Percentiles rank a stretch among this genome's conserved stretches.
Evolutionary conservation across 495 filamentous ascomycete genomes (phyloP).

Genomic region (Lasiosphaeria hispida): DNA sequence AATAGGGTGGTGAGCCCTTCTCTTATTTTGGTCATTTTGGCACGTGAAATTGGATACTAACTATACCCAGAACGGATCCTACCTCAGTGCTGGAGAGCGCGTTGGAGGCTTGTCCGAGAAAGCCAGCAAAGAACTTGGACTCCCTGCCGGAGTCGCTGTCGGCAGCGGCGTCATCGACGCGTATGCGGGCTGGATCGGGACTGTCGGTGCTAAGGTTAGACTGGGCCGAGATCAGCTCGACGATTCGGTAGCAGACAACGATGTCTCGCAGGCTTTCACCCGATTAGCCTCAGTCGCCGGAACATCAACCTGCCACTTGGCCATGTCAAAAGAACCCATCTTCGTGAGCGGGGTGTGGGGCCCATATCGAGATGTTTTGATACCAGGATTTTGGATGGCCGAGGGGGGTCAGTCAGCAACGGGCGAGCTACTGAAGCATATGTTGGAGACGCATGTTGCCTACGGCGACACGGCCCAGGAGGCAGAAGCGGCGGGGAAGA

Average conservation of each 20-base stretch:
- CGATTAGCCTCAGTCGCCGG: conserved; percentile 94
- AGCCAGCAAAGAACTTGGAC: conserved; percentile 76
- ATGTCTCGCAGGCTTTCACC: conserved; percentile 85
- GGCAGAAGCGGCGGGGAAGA: conserved; percentile 72
- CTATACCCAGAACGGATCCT: conserved; percentile 72
- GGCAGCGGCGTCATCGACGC: conserved; percentile 97
- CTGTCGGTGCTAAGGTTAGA: conserved; percentile 91
- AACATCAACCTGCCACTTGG: conserved; percentile 94
- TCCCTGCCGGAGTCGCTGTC: conserved; percentile 85
- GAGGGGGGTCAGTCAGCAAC: conserved; percentile 96
- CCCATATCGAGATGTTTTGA: conserved; percentile 88
- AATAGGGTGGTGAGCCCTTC: conserved; percentile 80
- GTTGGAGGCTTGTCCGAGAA: conserved; percentile 81
- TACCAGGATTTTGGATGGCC: conserved; percentile 90
- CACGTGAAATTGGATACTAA: conserved; percentile 19
- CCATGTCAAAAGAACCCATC: conserved; percentile 86
- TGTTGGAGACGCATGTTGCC: conserved; percentile 89
- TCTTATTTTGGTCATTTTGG: neutral
- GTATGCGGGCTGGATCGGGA: conserved; percentile 97
- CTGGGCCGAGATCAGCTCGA: conserved; percentile 61
- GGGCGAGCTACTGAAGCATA: conserved; percentile 88
- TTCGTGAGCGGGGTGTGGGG: conserved; percentile 97
- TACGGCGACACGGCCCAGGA: conserved; percentile 69
- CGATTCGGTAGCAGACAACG: conserved; percentile 62
- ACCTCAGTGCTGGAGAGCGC: conserved; percentile 84